Conservation (phyloP, 2,329 filamentous ascomycete genomes). For the Zalaria obscura region DNA sequence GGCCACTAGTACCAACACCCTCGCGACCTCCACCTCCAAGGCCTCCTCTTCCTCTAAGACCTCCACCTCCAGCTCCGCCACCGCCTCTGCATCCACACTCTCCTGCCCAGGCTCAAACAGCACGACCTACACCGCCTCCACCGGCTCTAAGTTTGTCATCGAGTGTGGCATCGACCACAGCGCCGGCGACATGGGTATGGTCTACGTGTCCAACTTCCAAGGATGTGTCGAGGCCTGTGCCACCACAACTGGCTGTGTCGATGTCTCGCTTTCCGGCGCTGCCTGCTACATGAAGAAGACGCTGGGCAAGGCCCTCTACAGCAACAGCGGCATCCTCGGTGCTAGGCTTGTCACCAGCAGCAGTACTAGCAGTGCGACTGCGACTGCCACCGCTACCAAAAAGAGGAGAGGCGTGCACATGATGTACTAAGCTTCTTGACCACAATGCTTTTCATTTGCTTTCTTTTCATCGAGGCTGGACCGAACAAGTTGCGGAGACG, state of each 20-base stretch:
- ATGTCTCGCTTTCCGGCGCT: slow-evolving; percentile 16
- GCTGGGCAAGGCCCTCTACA: slow-evolving; percentile 9
- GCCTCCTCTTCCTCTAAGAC: slow-evolving; percentile 3
- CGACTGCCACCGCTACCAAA: not conserved
- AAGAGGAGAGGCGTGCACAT: too few relatives aligned
- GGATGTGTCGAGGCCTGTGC: slow-evolving; percentile 17
- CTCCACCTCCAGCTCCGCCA: not conserved
- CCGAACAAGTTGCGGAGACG: too few relatives aligned
- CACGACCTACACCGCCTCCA: slow-evolving; percentile 8
- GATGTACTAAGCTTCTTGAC: too few relatives aligned
- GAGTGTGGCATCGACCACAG: slow-evolving; percentile 18
- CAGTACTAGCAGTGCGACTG: slow-evolving; percentile 1
- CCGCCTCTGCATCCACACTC: slow-evolving; percentile 4
- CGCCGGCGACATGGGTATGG: slow-evolving; percentile 14
- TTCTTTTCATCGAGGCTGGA: too few relatives aligned
- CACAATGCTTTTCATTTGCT: too few relatives aligned
- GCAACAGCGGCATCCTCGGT: slow-evolving; percentile 12
- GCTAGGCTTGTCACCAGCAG: slow-evolving; percentile 12
- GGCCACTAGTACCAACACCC: not conserved
- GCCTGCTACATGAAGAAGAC: slow-evolving; percentile 19
- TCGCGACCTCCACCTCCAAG: slow-evolving; percentile 1
- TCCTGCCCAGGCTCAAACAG: slow-evolving; percentile 10
- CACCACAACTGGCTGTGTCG: slow-evolving; percentile 15
- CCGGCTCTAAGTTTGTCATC: slow-evolving; percentile 11
- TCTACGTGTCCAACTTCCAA: slow-evolving; percentile 11